Conservation (phyloP, 2,329 filamentous ascomycete species). For the Waltergamsia citrina region DNA sequence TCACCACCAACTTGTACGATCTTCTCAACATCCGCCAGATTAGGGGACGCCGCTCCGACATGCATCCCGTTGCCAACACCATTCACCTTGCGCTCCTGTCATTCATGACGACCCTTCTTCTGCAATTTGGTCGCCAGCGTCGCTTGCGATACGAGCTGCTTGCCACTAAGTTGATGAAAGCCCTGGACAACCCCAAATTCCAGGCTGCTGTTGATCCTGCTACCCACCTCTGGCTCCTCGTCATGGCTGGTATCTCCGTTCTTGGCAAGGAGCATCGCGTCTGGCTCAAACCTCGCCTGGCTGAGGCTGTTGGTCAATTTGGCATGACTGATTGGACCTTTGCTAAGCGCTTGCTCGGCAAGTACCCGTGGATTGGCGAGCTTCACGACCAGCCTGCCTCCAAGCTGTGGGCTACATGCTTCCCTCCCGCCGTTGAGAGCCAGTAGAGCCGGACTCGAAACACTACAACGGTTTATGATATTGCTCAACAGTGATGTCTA, state of each 20-base stretch:
- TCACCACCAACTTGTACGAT: constrained; percentile 14
- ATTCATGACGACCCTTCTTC: constrained; percentile 14
- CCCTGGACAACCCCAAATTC: constrained; percentile 6
- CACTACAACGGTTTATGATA: not conserved
- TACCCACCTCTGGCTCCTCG: constrained; percentile 6
- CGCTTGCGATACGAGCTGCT: constrained; percentile 7
- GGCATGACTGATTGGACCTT: constrained; percentile 5
- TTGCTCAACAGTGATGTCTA: not conserved
- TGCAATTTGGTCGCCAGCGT: constrained; percentile 4
- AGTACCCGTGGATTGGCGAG: constrained; percentile 13
- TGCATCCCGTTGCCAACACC: constrained; percentile 8
- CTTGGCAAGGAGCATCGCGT: constrained; percentile 1
- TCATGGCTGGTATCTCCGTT: constrained; percentile 2
- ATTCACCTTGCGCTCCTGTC: constrained; percentile 15
- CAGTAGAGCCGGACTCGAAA: not conserved
- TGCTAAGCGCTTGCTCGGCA: constrained; percentile 7
- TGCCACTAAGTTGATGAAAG: not conserved
- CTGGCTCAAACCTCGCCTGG: constrained; percentile 4
- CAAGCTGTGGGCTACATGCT: constrained; percentile 5
- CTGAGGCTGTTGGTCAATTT: constrained; percentile 1
- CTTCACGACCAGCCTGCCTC: constrained; percentile 9
- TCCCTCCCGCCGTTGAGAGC: constrained; percentile 2
- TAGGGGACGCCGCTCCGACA: not conserved
- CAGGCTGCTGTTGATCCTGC: constrained; percentile 1
- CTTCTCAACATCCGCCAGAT: constrained; percentile 11